Base-by-base conservation (phyloP, 495 filamentous ascomycete genomes). In the Trichoderma virens region DNA sequence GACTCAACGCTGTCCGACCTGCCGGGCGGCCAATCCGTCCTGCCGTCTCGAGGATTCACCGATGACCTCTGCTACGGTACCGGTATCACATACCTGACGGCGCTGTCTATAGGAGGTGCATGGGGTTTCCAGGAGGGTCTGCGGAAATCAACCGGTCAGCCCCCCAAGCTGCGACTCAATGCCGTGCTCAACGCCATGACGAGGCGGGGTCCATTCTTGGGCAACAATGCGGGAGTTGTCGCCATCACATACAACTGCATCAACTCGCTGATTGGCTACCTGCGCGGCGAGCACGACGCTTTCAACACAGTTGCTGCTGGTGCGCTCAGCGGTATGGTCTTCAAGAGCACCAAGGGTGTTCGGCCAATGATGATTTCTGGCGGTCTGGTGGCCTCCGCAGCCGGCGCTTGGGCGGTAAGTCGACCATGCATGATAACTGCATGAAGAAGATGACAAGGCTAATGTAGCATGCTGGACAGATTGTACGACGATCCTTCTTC, bases 51-150 rank as follows among this genome's bases (percentile, higher is more conserved):
- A 72, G 94, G 94, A 69, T 98, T 95, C 87, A 94, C 90, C 61
- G 94, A 98, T 73, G 94, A 98, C 75, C 86, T 98, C 60, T 98
- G 94, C 77, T 98, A 98, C 73, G 95, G 95, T 70, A 92, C 93
- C 28, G 94, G 94, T 63, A 87, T 93, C 39, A 96, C 91, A 67
- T 98, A 98, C 75, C 83, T 98, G 61, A 79, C 87, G 13, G 94
- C 88, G 0, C 79, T 98, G 67, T 83, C 90, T n/a, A 62, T 95
- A 45, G 94, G 94, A 70, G 94, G 94, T 64, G 85, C 84, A 61
- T 98, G 93, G 92, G 94, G 94, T 51, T 73, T 98, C 64, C 85
- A 87, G 34, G 94, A 98, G 76, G 94, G 94, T 5, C 72, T 98
- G 63, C 84, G 83, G 68, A 87, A 87, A 74, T 89, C 87, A 64